Base-by-base conservation (phyloP, 805 yeast genomes). In the Huiozyma sinensis region DNA sequence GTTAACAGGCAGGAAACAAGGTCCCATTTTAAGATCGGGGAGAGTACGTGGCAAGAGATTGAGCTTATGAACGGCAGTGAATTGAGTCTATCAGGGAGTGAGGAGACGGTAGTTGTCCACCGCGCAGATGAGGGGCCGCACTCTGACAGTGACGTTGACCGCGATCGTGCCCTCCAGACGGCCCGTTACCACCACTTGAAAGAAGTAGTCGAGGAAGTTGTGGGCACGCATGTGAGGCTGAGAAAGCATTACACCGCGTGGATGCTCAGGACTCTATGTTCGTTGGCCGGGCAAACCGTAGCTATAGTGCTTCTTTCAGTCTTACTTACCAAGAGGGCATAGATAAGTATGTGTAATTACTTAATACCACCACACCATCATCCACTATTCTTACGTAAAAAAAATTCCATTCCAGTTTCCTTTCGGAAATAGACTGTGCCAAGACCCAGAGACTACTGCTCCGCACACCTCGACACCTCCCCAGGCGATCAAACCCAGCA, bases 201-300 rank as follows among this genome's bases (percentile, higher is more conserved):
- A 27, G 37, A 44, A 9, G 32, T 44, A 7, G 58, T 54, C 1
- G 28, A 33, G 4, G 50, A 52, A 27, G 46, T 57, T 10, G 29
- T 53, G 1, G 45, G 46, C 1, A 41, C 52, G 2, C 61, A 57
- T 40, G 50, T 44, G 17, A 7, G 29, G 1, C 27, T 41, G 24
- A 49, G 57, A 41, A 46, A 44, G 6, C 40, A 35, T 36, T 48
- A 44, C 31, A 17, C 34, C 12, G 46, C 32, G 7, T 57, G 62
- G 62, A 27, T 46, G 10, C 29, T 49, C 29, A 39, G 53, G 33
- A 39, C 47, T 3, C 4, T 46, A 1, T 29, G 39, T 1, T 48
- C 47, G 1, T 3, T 50, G 5, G 8, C 41, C 10, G 36, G 38
- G 2, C 43, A 50, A 30, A 8, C 24, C 1, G 12, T 42, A 8